phyloP scores from a whole-genome alignment of 2,329 filamentous ascomycete species.

The Alternaria sp. region DNA sequence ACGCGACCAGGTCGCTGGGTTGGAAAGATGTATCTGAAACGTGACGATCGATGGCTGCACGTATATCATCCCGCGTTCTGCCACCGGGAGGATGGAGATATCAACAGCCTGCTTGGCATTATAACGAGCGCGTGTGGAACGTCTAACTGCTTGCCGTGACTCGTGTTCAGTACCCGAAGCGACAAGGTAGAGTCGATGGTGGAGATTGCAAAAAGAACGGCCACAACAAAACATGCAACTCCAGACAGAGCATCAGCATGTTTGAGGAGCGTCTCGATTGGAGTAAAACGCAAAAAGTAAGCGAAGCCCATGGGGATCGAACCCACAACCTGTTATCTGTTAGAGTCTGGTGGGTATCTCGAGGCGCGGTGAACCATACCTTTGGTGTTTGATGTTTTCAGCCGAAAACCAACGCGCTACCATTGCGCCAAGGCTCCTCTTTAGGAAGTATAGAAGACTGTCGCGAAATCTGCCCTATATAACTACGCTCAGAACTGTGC shows the following conservation, averaged over 20 bases:
- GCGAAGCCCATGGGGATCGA: constrained; percentile 19
- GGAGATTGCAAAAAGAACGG: neutral
- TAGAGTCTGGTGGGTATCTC: neutral
- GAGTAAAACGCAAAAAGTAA: constrained; percentile 11
- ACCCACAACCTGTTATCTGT: neutral
- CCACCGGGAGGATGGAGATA: neutral
- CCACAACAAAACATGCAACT: neutral
- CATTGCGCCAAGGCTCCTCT: constrained; percentile 34
- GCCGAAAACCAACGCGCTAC: constrained; percentile 37
- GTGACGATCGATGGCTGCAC: neutral
- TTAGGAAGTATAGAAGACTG: constrained; percentile 13
- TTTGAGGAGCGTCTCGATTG: neutral
- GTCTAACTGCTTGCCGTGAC: neutral
- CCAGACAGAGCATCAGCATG: neutral
- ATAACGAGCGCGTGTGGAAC: neutral
- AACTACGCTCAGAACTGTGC: neutral
- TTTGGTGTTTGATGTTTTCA: constrained; percentile 25
- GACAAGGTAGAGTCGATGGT: neutral
- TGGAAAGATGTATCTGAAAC: constrained; percentile 8
- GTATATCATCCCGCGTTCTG: neutral
- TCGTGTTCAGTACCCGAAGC: neutral
- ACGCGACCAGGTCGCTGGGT: constrained; percentile 1
- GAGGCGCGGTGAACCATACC: constrained; percentile 6
- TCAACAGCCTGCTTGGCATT: neutral
- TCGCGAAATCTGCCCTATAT: neutral